Evolutionary conservation across 352 stramenopile species (phyloP), one percentile per base, ranked within the genome.

Genomic region (Globisporangium orthogonon): DNA sequence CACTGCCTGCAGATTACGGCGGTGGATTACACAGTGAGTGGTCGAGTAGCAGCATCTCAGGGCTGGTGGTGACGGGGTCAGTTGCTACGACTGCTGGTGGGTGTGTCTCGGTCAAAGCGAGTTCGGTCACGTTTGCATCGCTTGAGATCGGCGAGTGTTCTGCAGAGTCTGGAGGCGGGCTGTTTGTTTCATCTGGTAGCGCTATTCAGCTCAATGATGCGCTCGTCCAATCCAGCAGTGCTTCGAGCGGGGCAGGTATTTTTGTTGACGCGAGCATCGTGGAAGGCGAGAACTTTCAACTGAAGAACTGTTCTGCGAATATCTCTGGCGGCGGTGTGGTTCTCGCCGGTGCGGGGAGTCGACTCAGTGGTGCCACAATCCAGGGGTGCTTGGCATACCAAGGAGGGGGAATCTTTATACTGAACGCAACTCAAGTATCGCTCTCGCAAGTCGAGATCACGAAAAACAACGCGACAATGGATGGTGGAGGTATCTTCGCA

Each of bases 1-100:
- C 1, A 17, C 37, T 43, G 10, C 37, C 11, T 13, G 11, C 29
- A 80, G 69, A 30, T 48, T 50, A 48, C 23, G 71, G 71, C 1
- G 71, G 71, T 30, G 72, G 72, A 0, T 43, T 81, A 2, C 78
- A 69, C 33, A 62, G 40, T 17, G 62, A 74, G 10, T 71, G 49
- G 54, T 56, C 53, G 29, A 50, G 30, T 1, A 58, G 58, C 1
- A 61, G 9, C 7, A 53, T 81, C 37, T 56, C 52, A 9, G 58
- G 53, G 11, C 28, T 81, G 10, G 31, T 10, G 2, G 43, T 76
- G 0, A 17, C 4, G 2, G 14, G 30, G 14, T 78, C 54, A 0
- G 56, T 46, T 30, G 70, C 70, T 40, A 62, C 52, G 0, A 50
- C 18, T 4, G 43, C 37, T 2, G 73, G 73, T 0, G 73, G 73